phyloP scores from a whole-genome alignment of 805 yeast genomes.

The Metschnikowia aberdeeniae region DNA sequence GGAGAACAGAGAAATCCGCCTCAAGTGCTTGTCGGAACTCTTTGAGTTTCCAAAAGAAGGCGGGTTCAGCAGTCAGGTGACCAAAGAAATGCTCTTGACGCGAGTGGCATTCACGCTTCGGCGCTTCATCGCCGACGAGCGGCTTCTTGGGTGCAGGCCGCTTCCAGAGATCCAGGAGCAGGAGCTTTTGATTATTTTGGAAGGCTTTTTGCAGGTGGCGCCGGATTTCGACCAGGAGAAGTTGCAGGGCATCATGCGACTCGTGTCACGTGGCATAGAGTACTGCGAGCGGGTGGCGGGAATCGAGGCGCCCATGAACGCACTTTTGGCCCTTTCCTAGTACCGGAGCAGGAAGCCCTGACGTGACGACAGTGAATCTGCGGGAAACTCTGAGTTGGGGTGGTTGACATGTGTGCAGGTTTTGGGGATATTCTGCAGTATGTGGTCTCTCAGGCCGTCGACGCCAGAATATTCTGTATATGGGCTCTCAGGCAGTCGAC shows the following conservation, averaged over 20 bases:
- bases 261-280: constrained; percentile 12
- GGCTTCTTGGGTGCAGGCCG: constrained; percentile 58
- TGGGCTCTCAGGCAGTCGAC: no score
- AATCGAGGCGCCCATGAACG: constrained; percentile 8
- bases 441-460: no score
- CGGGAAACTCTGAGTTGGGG: no score
- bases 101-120: constrained; percentile 60
- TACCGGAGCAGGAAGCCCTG: neutral
- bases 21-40: constrained; percentile 50
- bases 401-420: no score
- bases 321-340: constrained; percentile 2
- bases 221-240: constrained; percentile 1
- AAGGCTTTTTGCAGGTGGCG: constrained; percentile 34
- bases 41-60: constrained; percentile 36
- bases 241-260: constrained; percentile 8
- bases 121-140: constrained; percentile 60
- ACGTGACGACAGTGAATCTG: neutral
- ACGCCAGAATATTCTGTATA: no score
- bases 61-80: constrained; percentile 10
- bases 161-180: constrained; percentile 58
- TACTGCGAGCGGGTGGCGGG: constrained; percentile 10
- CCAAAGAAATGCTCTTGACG: constrained; percentile 42
- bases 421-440: no score
- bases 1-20: constrained; percentile 47
- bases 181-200: constrained; percentile 51